A percentile compares a stretch with the other conserved stretches of the same genome.
Conservation (phyloP, 805 yeast genomes). For the Schizosaccharomyces osmophilus region DNA sequence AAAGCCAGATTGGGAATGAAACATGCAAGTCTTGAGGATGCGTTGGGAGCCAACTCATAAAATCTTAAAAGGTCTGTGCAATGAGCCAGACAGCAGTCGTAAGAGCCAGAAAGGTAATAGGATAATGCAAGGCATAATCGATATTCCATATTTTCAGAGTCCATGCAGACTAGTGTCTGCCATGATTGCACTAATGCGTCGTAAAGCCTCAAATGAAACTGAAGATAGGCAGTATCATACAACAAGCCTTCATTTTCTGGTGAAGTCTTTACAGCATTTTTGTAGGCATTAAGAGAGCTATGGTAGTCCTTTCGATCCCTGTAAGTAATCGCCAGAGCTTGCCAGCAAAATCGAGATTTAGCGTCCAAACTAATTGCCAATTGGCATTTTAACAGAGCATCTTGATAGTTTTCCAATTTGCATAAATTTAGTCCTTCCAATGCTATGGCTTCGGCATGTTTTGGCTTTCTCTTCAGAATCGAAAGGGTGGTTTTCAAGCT, state of each 20-base stretch:
- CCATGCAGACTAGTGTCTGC: background rate
- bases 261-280: background rate
- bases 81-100: background rate
- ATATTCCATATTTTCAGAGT: background rate
- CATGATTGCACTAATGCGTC: background rate
- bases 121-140: background rate
- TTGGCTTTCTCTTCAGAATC: background rate
- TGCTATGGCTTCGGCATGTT: background rate
- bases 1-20: too few species aligned
- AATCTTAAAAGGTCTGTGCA: background rate
- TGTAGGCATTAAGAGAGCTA: background rate
- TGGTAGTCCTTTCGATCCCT: background rate
- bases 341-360: background rate
- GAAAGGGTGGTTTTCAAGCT: background rate
- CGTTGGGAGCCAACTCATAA: background rate
- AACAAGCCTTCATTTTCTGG: background rate
- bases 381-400: background rate
- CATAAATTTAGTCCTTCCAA: background rate
- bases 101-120: background rate
- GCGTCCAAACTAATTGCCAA: background rate
- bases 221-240: background rate
- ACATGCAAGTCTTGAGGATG: background rate
- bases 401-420: background rate
- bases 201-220: background rate
- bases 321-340: background rate